Base-by-base conservation (phyloP, 2,329 filamentous ascomycete species). In the Pezizomycotina sp. region DNA sequence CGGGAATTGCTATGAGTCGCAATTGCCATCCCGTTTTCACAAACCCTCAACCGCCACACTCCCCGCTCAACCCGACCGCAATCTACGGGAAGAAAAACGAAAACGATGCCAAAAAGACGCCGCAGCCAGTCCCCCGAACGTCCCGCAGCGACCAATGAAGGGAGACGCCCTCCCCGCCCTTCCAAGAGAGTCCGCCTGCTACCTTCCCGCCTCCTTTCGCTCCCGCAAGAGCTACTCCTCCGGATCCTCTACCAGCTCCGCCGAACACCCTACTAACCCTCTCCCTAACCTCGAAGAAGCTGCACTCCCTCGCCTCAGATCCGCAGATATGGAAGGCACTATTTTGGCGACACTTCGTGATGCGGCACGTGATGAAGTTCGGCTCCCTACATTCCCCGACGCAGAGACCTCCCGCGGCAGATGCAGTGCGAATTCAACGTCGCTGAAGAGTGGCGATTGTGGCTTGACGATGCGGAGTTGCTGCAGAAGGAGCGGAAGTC, bases 341-440 rank as follows among this genome's bases (percentile, higher is more conserved):
- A 31, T 98, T 92, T 59, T 92, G 91, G 58, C 66, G 72, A 16
- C 74, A 77, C 45, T 95, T 92, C 57, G 80, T 93, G n/a, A n/a
- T n/a, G n/a, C n/a, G n/a, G n/a, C n/a, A n/a, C n/a, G n/a, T n/a
- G n/a, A n/a, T n/a, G n/a, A n/a, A n/a, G n/a, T n/a, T n/a, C n/a
- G n/a, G n/a, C n/a, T n/a, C n/a, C n/a, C n/a, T n/a, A n/a, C n/a
- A n/a, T 10, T 27, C 36, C 15, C 28, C 33, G n/a, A 19, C 36
- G 29, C 39, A 34, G 22, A 44, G 22, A 10, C 27, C 31, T 48
- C 65, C 6, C 60, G 63, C 27, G n/a, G n/a, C n/a, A n/a, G n/a
- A n/a, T n/a, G n/a, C n/a, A n/a, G n/a, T n/a, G n/a, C 7, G 21
- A 27, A 7, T 19, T 36, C 5, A 13, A 29, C 3, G 18, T 29